These are phyloP conservation scores for Trypanosoma rangeli DNA, from an alignment of 208 protist species.

Conservation along the genomic window DNA sequence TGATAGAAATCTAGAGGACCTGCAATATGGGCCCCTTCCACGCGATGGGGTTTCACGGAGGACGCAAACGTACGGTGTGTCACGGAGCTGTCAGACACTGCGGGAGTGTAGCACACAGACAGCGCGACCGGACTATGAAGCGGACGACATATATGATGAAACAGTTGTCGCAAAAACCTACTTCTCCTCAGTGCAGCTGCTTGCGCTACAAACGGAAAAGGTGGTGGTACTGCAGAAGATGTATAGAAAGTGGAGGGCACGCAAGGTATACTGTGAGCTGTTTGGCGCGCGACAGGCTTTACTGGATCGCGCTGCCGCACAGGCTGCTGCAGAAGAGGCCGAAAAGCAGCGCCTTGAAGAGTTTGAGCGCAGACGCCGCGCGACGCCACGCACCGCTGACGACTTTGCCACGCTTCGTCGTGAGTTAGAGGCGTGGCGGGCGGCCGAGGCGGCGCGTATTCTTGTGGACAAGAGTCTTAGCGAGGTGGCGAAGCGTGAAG, in stretches of 20 bases:
- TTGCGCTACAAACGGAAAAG: constrained; percentile 64
- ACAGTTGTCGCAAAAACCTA: constrained; percentile 83
- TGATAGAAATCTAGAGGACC: constrained; percentile 37
- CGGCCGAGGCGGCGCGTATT: constrained; percentile 79
- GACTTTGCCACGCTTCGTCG: constrained; percentile 94
- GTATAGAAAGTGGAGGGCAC: constrained; percentile 93
- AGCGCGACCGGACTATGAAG: constrained; percentile 52
- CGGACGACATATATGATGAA: constrained; percentile 67
- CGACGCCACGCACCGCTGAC: constrained; percentile 82
- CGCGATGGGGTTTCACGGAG: constrained; percentile 60
- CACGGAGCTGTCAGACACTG: constrained; percentile 86
- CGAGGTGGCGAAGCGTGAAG: constrained; percentile 51
- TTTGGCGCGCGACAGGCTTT: constrained; percentile 54
- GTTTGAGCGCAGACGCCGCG: constrained; percentile 84
- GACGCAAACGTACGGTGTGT: constrained; percentile 91
- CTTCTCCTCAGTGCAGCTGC: constrained; percentile 78
- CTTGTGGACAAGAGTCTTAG: constrained; percentile 43
- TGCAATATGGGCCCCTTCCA: constrained; percentile 64
- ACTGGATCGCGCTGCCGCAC: constrained; percentile 51
- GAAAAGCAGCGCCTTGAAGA: constrained; percentile 63
- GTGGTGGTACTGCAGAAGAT: constrained; percentile 91
- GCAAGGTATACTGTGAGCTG: constrained; percentile 60
- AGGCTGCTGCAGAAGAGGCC: constrained; percentile 62
- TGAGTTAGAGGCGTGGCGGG: constrained; percentile 91
- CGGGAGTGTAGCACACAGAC: constrained; percentile 94